Base-by-base conservation (phyloP, 164 flowering plant species). In the Liriodendron chinense region DNA sequence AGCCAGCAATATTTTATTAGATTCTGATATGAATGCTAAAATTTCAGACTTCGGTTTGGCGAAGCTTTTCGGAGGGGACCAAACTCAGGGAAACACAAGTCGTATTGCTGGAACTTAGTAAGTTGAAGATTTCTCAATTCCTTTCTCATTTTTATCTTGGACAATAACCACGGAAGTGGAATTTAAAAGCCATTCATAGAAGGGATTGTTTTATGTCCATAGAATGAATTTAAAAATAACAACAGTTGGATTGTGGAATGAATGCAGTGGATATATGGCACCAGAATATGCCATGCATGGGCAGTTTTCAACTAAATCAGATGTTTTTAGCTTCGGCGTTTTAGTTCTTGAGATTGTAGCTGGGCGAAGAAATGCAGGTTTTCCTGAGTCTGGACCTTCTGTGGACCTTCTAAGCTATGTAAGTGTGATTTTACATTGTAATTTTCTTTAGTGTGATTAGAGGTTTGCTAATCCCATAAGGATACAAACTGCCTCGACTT, bases 21-120 rank as follows among this genome's bases (percentile, higher is more conserved):
- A 90, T 72, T 61, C 18, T 0, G 85, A 85, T 2, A 77, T 87
- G 85, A 82, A 72, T 28, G 77, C 91, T 0, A 85, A 86, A 76
- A 83, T 86, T 13, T 78, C 89, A 16, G 88, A 87, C 66, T 90
- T 88, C 81, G 88, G 85, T 22, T 16, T 83, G 65, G 90, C 87
- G 3, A 83, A 80, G 68, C 76, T 86, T 34, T 78, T 88, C 65
- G 77, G 72, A 0, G 77, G 20, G 4, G 82, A 81, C 21, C 75
- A 86, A 47, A 73, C 72, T 56, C 75, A 68, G 68, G 84, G 72
- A 9, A 79, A 65, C 20, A 83, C 87, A 0, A 72, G n/a, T 5
- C 65, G 78, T 70, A 64, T 83, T 47, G 82, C 75, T 24, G 87
- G 89, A 13, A 86, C 89, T 12, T 84, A 53, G 87, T 86, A 77